Evolutionary conservation across 306 rosid species (phyloP).

Genomic region (Cucumis hystrix): DNA sequence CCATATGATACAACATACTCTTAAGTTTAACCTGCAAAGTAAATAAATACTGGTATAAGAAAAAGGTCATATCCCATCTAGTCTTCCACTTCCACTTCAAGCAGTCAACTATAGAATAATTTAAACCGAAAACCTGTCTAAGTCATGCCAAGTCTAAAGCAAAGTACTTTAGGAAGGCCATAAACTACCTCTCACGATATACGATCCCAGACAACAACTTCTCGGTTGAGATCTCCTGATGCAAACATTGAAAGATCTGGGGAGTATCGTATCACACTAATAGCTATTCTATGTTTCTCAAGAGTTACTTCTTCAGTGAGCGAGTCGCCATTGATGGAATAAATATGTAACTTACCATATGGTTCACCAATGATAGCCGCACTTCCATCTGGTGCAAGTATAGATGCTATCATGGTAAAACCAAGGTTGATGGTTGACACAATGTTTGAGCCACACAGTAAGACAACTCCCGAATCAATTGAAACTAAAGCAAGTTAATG

Average conservation of each 20-base stretch:
- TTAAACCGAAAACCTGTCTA: background rate
- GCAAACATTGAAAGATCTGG: slow-evolving; percentile 92
- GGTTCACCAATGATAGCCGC: slow-evolving; percentile 92
- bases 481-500: slow-evolving; percentile 79
- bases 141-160: background rate
- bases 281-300: slow-evolving; percentile 87
- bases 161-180: background rate
- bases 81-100: background rate
- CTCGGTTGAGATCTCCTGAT: slow-evolving; percentile 92
- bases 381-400: slow-evolving; percentile 77
- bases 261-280: slow-evolving; percentile 74
- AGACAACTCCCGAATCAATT: slow-evolving; percentile 69
- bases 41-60: background rate
- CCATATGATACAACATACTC: slow-evolving; percentile 74
- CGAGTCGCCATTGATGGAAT: slow-evolving; percentile 52
- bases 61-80: background rate
- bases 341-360: slow-evolving; percentile 78
- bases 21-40: slow-evolving; percentile 67
- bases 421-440: slow-evolving; percentile 77
- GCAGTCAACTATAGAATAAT: background rate
- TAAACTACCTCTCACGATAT: slow-evolving; percentile 51
- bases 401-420: slow-evolving; percentile 70
- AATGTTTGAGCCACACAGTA: slow-evolving; percentile 57
- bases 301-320: slow-evolving; percentile 73
- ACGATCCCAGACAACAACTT: slow-evolving; percentile 81